Evolutionary conservation across 2,329 filamentous ascomycete genomes (phyloP).

Genomic region (Dactylonectria macrodidyma): DNA sequence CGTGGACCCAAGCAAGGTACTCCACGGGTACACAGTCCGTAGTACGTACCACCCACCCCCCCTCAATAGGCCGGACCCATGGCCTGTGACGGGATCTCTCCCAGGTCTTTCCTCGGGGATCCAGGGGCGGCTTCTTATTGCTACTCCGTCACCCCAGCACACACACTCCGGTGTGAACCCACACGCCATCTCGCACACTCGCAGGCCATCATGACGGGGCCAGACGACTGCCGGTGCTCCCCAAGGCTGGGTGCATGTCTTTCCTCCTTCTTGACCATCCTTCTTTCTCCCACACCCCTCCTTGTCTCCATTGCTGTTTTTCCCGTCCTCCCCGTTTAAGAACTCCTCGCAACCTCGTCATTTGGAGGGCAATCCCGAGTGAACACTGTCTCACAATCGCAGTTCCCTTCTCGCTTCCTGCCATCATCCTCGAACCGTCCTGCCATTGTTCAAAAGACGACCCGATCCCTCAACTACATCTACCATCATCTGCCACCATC

Average conservation of each 20-base stretch:
- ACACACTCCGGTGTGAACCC: conserved; percentile 45
- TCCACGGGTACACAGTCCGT: too few species aligned
- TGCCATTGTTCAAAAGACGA: conserved; percentile 48
- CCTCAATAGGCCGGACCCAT: too few species aligned
- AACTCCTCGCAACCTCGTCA: conserved; percentile 54
- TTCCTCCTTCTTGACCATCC: conserved; percentile 52
- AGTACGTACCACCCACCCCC: too few species aligned
- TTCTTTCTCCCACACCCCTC: conserved; percentile 52
- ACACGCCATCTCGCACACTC: conserved; percentile 51
- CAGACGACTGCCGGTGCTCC: conserved; percentile 46
- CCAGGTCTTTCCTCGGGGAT: conserved; percentile 34
- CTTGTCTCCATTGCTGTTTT: conserved; percentile 41
- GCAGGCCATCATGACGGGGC: conserved; percentile 48
- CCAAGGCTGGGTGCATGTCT: conserved; percentile 46
- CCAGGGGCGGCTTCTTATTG: conserved; percentile 44
- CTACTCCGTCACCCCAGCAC: conserved; percentile 47
- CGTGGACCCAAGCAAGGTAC: conserved; percentile 6
- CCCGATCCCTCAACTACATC: conserved; percentile 38
- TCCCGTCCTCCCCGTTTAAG: conserved; percentile 47
- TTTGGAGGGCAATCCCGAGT: conserved; percentile 51
- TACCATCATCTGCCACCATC: conserved; percentile 27
- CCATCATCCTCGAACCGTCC: conserved; percentile 38
- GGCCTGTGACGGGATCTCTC: conserved; percentile 38
- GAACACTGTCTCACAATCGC: conserved; percentile 52
- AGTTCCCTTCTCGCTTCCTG: conserved; percentile 51